phyloP scores from a whole-genome alignment of 305 asterid species.

The Solanum hybrid region DNA sequence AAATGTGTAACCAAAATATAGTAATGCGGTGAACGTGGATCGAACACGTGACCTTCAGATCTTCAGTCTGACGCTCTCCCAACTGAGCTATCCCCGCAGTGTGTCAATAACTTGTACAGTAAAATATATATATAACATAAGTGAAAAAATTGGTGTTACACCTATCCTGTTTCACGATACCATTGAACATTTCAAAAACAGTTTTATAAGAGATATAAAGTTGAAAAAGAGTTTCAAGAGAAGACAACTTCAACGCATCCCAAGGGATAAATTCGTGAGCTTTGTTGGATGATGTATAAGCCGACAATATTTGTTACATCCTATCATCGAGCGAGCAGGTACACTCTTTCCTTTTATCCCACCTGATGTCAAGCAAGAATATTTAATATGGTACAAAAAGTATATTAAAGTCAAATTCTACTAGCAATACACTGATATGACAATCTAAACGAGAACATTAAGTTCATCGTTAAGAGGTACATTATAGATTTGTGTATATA shows the following conservation, averaged over 20 bases:
- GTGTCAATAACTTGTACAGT: no score
- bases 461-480: no score
- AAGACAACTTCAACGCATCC: not conserved
- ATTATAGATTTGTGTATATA: no score
- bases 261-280: not conserved
- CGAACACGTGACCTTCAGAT: conserved; percentile 97
- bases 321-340: fast-evolving
- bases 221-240: not conserved
- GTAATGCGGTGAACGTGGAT: conserved; percentile 84
- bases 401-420: not conserved
- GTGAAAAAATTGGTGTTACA: not conserved
- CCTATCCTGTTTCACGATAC: not conserved
- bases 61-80: conserved; percentile 99
- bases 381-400: not conserved
- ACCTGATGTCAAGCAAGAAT: not conserved
- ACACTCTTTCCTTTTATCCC: no score
- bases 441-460: not conserved
- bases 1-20: no score
- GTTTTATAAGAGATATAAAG: not conserved
- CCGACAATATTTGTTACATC: not conserved
- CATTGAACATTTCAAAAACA: not conserved
- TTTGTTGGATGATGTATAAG: not conserved
- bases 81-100: conserved; percentile 95
- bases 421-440: not conserved
- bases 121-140: no score